A percentile compares a stretch with the other conserved stretches of the same genome.
These are phyloP conservation scores for Ophiocordyceps polyrhachis-furcata DNA, from an alignment of 2,329 filamentous ascomycete species.

Conservation along the genomic window DNA sequence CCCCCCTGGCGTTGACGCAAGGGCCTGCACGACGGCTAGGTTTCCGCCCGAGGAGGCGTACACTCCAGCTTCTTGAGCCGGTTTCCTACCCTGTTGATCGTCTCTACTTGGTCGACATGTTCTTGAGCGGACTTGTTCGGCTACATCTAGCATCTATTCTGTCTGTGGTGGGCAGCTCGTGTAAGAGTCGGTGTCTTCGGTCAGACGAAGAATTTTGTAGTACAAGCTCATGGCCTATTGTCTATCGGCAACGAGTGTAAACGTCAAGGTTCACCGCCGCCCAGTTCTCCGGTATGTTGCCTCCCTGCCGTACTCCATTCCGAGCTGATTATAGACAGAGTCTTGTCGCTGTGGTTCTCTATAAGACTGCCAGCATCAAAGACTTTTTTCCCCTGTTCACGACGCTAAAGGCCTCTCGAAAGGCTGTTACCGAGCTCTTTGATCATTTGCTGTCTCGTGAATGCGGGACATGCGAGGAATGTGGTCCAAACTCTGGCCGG, in stretches of 20 bases:
- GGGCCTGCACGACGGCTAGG: no score
- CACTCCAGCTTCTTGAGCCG: no score
- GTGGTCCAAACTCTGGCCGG: neutral
- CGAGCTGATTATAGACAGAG: neutral
- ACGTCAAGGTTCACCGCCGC: neutral
- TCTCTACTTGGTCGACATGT: no score
- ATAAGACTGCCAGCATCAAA: neutral
- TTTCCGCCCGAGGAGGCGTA: no score
- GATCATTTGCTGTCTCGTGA: neutral
- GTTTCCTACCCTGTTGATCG: no score
- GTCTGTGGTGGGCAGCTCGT: no score
- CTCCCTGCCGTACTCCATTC: neutral
- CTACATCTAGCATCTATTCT: no score
- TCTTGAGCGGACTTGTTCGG: no score
- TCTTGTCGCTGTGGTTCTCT: neutral
- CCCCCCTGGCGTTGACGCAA: no score
- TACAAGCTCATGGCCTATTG: no score
- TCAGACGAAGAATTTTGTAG: no score
- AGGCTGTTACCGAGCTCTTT: neutral
- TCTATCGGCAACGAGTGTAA: neutral
- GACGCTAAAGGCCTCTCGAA: neutral
- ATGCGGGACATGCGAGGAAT: neutral
- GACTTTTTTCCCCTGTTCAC: neutral
- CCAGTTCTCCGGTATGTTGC: neutral
- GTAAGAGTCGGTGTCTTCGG: no score